These are phyloP conservation scores for Spencermartinsiella ligniputridi DNA, from an alignment of 1,139 yeast species.

Conservation along the genomic window DNA sequence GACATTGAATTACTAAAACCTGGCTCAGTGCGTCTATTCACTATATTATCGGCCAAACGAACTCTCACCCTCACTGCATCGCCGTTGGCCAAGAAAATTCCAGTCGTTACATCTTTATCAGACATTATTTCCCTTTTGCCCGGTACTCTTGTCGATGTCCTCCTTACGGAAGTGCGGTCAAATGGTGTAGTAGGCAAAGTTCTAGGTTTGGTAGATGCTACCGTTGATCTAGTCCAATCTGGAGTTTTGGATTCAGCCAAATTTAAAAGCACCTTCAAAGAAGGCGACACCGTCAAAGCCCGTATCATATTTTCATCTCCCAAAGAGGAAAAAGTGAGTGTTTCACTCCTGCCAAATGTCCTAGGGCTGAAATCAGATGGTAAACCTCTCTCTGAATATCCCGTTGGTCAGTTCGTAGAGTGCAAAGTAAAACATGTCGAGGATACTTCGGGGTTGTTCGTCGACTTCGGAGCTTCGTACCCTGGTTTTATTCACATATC, in stretches of 20 bases:
- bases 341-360: constrained; percentile 62
- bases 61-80: constrained; percentile 54
- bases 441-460: constrained; percentile 35
- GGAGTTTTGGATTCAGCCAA: constrained; percentile 44
- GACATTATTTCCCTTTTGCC: constrained; percentile 79
- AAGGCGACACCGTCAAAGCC: constrained; percentile 64
- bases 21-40: constrained; percentile 38
- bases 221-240: constrained; percentile 64
- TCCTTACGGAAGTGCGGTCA: constrained; percentile 55
- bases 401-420: constrained; percentile 64
- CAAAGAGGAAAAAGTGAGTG: constrained; percentile 50
- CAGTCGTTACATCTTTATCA: constrained; percentile 51
- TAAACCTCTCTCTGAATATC: constrained; percentile 56
- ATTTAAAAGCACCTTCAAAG: constrained; percentile 56
- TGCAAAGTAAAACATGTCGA: constrained; percentile 55
- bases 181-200: constrained; percentile 60
- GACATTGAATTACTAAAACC: constrained; percentile 37
- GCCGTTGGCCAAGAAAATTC: constrained; percentile 39
- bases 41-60: constrained; percentile 42
- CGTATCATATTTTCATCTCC: constrained; percentile 62
- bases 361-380: constrained; percentile 28
- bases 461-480: constrained; percentile 38
- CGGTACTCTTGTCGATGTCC: constrained; percentile 74
- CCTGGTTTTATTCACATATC: constrained; percentile 51
- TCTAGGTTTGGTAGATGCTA: constrained; percentile 71